Percentiles rank a stretch among this genome's conserved stretches.
Evolutionary conservation across 2,329 filamentous ascomycete species (phyloP).

Genomic region (Mycogone perniciosa): DNA sequence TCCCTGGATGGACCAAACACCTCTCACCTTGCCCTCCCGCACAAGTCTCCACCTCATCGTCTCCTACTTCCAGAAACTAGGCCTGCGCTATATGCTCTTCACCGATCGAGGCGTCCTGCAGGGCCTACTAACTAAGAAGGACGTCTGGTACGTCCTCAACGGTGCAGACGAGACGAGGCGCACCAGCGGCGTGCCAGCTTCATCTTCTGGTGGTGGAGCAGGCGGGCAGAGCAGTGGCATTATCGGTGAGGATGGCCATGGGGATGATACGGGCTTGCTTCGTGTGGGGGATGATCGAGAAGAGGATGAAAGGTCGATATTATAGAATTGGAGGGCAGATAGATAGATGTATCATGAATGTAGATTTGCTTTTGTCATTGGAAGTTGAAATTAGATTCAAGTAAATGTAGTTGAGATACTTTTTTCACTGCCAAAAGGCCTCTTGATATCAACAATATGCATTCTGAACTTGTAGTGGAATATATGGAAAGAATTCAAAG

Average conservation of each 20-base stretch:
- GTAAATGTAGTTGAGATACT: no score
- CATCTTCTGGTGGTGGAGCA: conserved; percentile 2
- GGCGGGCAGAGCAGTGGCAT: conserved; percentile 28
- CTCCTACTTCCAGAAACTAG: conserved; percentile 90
- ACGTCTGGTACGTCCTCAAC: conserved; percentile 89
- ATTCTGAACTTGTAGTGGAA: neutral
- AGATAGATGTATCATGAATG: neutral
- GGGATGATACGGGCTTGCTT: conserved; percentile 39
- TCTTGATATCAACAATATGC: no score
- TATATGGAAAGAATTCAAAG: neutral
- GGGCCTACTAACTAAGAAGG: conserved; percentile 92
- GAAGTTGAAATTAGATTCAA: no score
- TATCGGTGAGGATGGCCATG: conserved; percentile 31
- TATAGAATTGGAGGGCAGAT: conserved; percentile 15
- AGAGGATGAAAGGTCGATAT: conserved; percentile 21
- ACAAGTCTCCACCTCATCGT: conserved; percentile 78
- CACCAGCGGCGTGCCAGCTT: conserved; percentile 23
- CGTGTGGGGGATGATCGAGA: conserved; percentile 30
- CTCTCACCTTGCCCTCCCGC: conserved; percentile 76
- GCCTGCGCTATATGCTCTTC: conserved; percentile 84
- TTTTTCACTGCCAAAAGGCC: no score
- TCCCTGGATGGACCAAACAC: conserved; percentile 99
- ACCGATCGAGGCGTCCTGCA: conserved; percentile 73
- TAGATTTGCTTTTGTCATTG: neutral
- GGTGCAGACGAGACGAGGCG: conserved; percentile 59